phyloP scores from a whole-genome alignment of 176 grass and related monocot genomes.

The Otatea glauca region DNA sequence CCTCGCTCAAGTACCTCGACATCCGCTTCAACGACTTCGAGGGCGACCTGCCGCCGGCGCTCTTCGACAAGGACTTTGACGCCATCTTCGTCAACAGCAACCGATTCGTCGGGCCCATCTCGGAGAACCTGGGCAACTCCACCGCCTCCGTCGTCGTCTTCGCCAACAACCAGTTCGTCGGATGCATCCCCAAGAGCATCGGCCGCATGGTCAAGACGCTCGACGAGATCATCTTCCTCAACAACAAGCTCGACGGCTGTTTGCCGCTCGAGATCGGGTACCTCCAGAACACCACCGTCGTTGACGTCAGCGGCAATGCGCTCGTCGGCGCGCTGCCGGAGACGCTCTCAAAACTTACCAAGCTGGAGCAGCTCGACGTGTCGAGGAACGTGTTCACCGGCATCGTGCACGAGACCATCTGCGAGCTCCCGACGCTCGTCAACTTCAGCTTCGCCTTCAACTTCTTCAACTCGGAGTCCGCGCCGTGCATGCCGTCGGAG shows the following conservation, averaged over 20 bases:
- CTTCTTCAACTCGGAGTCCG: slow-evolving; percentile 62
- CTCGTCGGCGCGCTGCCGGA: slow-evolving; percentile 30
- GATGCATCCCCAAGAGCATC: slow-evolving; percentile 53
- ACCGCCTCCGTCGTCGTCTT: slow-evolving; percentile 54
- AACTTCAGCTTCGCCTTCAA: slow-evolving; percentile 74
- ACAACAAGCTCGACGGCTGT: slow-evolving; percentile 54
- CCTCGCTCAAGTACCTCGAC: slow-evolving; percentile 51
- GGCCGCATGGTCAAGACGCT: slow-evolving; percentile 45
- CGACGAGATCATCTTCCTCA: slow-evolving; percentile 49
- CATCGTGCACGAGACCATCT: slow-evolving; percentile 51
- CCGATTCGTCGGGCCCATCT: slow-evolving; percentile 40
- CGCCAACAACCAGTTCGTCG: slow-evolving; percentile 47
- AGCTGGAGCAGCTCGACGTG: slow-evolving; percentile 49
- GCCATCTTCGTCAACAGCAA: slow-evolving; percentile 62
- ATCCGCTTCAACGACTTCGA: slow-evolving; percentile 61
- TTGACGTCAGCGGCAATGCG: slow-evolving; percentile 44
- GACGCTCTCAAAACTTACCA: slow-evolving; percentile 1
- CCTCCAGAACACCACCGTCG: slow-evolving; percentile 17
- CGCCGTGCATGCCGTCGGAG: slow-evolving; percentile 42
- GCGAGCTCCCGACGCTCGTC: slow-evolving; percentile 51
- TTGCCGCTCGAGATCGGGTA: slow-evolving; percentile 52
- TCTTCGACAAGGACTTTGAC: slow-evolving; percentile 55
- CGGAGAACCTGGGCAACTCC: slow-evolving; percentile 53
- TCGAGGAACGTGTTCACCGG: slow-evolving; percentile 47
- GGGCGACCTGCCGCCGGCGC: slow-evolving; percentile 44